Percentiles rank a stretch among this genome's conserved stretches.
These are phyloP conservation scores for Pilaira anomala DNA, from an alignment of 192 early-diverging fungal genomes.

Conservation along the genomic window DNA sequence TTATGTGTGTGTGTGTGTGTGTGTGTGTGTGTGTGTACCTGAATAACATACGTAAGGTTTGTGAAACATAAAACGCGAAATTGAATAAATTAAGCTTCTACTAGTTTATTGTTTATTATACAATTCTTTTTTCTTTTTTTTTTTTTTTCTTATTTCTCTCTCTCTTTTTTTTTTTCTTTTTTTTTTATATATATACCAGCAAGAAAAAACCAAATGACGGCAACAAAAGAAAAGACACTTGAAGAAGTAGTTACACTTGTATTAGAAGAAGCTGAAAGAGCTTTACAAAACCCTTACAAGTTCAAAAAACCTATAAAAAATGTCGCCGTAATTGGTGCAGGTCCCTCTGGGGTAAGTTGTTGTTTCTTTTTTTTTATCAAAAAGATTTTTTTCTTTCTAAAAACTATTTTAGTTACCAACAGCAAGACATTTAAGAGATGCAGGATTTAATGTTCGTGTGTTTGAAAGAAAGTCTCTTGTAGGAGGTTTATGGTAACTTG, in stretches of 20 bases:
- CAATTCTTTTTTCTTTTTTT: too few relatives aligned
- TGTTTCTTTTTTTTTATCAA: too few relatives aligned
- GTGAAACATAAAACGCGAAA: too few relatives aligned
- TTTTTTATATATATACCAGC: background rate
- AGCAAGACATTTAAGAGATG: background rate
- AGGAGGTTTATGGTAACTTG: conserved; percentile 26
- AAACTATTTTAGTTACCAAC: conserved; percentile 10
- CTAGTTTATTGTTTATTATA: too few relatives aligned
- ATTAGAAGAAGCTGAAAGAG: background rate
- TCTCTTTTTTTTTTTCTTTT: too few relatives aligned
- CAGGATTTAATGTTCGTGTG: conserved; percentile 16
- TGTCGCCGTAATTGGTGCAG: conserved; percentile 30
- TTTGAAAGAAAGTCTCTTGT: conserved; percentile 22
- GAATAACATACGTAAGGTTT: too few relatives aligned
- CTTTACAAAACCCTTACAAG: conserved; percentile 1
- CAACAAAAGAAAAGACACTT: background rate
- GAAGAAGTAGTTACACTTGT: background rate
- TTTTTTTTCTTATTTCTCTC: too few relatives aligned
- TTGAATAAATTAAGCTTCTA: too few relatives aligned
- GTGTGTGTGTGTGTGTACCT: too few relatives aligned
- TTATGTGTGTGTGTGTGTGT: too few relatives aligned
- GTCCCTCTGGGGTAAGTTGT: conserved; percentile 33
- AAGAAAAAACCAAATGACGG: too few relatives aligned
- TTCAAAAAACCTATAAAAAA: conserved; percentile 18
- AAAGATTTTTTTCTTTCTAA: background rate